These are phyloP conservation scores for Penicillium sp. DNA, from an alignment of 2,329 filamentous ascomycete species.

Conservation along the genomic window DNA sequence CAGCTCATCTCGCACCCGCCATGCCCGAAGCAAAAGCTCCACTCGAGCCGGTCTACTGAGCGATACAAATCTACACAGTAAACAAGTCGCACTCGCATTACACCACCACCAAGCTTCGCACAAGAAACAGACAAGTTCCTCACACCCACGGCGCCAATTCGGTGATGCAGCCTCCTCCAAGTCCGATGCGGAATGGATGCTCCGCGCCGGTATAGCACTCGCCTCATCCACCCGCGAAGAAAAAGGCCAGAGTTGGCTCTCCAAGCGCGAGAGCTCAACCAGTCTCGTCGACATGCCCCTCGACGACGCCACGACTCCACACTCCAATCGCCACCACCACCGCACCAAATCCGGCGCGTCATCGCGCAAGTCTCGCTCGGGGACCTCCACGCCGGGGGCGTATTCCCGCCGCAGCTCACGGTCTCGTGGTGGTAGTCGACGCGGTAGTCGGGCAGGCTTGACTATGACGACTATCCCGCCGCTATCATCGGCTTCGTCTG, in stretches of 20 bases:
- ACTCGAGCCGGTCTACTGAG: conserved; percentile 39
- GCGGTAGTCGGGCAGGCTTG: conserved; percentile 43
- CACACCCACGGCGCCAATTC: conserved; percentile 14
- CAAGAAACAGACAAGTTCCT: conserved; percentile 17
- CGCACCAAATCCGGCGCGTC: conserved; percentile 35
- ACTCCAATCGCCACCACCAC: conserved; percentile 30
- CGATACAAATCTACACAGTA: conserved; percentile 43
- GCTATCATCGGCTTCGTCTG: conserved; percentile 11
- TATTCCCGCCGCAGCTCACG: conserved; percentile 42
- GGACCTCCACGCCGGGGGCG: conserved; percentile 43
- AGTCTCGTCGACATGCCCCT: conserved; percentile 53
- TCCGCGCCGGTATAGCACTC: conserved; percentile 63
- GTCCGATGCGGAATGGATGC: conserved; percentile 62
- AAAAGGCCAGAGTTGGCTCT: conserved; percentile 68
- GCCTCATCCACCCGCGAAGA: conserved; percentile 63
- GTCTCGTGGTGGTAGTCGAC: conserved; percentile 41
- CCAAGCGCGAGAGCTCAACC: conserved; percentile 62
- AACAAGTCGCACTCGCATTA: conserved; percentile 36
- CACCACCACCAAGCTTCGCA: conserved; percentile 27
- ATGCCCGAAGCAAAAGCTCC: conserved; percentile 44
- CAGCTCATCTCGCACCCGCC: conserved; percentile 45
- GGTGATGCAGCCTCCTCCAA: conserved; percentile 19
- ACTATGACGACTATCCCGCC: conserved; percentile 41
- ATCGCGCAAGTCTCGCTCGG: conserved; percentile 41
- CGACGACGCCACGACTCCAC: conserved; percentile 38